phyloP scores from a whole-genome alignment of 129 eudicot genomes.

The Flaveria sonorensis region DNA sequence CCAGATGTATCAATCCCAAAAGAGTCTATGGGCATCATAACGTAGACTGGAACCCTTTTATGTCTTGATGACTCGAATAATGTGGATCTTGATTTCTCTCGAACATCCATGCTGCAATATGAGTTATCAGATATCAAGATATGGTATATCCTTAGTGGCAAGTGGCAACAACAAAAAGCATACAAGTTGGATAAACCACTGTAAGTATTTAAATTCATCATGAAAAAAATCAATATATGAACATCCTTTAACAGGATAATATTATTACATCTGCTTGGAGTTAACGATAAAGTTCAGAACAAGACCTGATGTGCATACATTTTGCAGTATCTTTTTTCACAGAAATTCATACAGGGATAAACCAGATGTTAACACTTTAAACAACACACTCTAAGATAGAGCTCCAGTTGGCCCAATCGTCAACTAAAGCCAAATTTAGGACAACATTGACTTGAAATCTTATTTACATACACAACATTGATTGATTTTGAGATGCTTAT shows the following conservation, averaged over 20 bases:
- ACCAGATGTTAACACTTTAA: conserved; percentile 11
- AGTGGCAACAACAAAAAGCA: conserved; percentile 20
- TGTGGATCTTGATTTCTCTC: conserved; percentile 58
- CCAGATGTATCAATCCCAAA: conserved; percentile 64
- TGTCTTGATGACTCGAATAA: conserved; percentile 57
- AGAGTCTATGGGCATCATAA: conserved; percentile 69
- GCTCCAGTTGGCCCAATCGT: neutral
- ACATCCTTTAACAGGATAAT: neutral
- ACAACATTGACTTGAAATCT: neutral
- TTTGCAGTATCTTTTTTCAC: no score
- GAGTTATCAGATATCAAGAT: conserved; percentile 25
- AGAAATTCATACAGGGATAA: no score
- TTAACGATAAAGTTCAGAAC: neutral
- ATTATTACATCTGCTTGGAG: conserved; percentile 1
- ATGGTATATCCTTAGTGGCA: conserved; percentile 18
- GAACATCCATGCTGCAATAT: conserved; percentile 64
- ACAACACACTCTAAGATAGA: no score
- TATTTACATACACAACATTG: neutral
- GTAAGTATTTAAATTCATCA: neutral
- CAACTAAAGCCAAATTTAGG: neutral
- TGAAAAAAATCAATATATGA: conserved; percentile 5
- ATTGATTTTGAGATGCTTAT: neutral
- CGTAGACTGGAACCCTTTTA: conserved; percentile 59
- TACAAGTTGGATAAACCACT: neutral
- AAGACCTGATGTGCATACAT: neutral